A percentile compares a stretch with the other conserved stretches of the same genome.
Conservation (phyloP, 768 basidiomycete genomes). For the Lactarius pseudohatsudake region DNA sequence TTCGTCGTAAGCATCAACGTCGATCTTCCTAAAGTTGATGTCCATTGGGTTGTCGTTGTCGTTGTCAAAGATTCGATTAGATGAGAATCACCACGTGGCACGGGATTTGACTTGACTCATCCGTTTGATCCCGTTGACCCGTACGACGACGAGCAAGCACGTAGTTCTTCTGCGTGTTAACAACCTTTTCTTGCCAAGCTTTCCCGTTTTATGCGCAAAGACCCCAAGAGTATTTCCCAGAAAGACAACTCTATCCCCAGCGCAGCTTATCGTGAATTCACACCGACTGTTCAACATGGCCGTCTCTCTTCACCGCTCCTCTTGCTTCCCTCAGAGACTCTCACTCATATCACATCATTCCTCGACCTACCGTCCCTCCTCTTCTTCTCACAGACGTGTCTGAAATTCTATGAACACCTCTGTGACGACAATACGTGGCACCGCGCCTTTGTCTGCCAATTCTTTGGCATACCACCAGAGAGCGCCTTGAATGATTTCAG, state of each 20-base stretch:
- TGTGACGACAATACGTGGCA: slow-evolving; percentile 80
- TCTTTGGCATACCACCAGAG: slow-evolving; percentile 67
- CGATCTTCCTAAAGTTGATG: slow-evolving; percentile 82
- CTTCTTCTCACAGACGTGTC: slow-evolving; percentile 54
- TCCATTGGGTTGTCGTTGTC: slow-evolving; percentile 37
- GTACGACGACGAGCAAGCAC: slow-evolving; percentile 10
- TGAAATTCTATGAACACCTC: slow-evolving; percentile 59
- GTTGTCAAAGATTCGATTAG: background rate
- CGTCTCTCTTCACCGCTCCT: slow-evolving; percentile 19
- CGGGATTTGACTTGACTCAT: background rate
- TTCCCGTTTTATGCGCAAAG: slow-evolving; percentile 67
- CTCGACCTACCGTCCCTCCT: slow-evolving; percentile 64
- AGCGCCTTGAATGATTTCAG: slow-evolving; percentile 44
- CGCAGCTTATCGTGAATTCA: slow-evolving; percentile 34
- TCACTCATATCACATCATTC: slow-evolving; percentile 73
- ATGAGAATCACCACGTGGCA: background rate
- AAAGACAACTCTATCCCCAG: slow-evolving; percentile 40
- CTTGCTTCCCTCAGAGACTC: slow-evolving; percentile 65
- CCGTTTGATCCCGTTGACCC: background rate
- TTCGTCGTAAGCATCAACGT: slow-evolving; percentile 93
- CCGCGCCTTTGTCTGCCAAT: slow-evolving; percentile 67
- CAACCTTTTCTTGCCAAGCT: background rate
- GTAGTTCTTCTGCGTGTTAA: slow-evolving; percentile 21
- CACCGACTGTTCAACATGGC: slow-evolving; percentile 38
- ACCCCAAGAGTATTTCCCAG: slow-evolving; percentile 43